Conservation (phyloP, 768 basidiomycete species). For the Tricholoma flavovirens region DNA sequence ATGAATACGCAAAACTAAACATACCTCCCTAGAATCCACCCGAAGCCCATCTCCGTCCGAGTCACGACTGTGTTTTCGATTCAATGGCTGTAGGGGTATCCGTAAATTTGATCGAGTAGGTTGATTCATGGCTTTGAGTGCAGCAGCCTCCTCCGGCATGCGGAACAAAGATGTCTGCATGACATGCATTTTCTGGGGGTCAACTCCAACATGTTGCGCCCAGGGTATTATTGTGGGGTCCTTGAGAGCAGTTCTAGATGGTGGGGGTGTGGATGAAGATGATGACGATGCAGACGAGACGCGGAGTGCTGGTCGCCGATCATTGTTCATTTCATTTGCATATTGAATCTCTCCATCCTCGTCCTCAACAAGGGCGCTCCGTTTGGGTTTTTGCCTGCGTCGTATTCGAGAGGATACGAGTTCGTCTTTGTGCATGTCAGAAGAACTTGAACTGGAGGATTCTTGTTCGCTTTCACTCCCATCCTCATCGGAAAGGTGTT, state of each 20-base stretch:
- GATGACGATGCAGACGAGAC: conserved; percentile 27
- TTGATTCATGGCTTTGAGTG: conserved; percentile 49
- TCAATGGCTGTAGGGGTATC: conserved; percentile 34
- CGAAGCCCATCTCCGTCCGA: conserved; percentile 68
- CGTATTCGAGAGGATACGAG: conserved; percentile 23
- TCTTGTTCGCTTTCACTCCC: conserved; percentile 34
- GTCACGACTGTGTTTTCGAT: conserved; percentile 72
- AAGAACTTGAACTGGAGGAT: conserved; percentile 29
- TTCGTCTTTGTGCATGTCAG: conserved; percentile 51
- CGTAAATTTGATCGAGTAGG: conserved; percentile 29
- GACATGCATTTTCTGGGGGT: conserved; percentile 84
- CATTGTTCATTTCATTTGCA: conserved; percentile 36
- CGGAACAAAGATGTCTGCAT: conserved; percentile 90
- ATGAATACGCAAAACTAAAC: conserved; percentile 12
- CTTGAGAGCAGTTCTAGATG: conserved; percentile 27
- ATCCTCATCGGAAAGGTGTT: conserved; percentile 26
- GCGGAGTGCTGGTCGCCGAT: conserved; percentile 15
- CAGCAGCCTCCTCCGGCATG: conserved; percentile 66
- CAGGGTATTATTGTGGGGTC: conserved; percentile 60
- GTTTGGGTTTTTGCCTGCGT: conserved; percentile 19
- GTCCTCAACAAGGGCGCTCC: conserved; percentile 49
- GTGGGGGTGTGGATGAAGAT: conserved; percentile 28
- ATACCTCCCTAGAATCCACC: conserved; percentile 55
- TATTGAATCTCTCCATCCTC: conserved; percentile 46
- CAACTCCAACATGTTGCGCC: conserved; percentile 71